Evolutionary conservation across 495 filamentous ascomycete species (phyloP).

Genomic region (Chlorociboria aeruginascens): DNA sequence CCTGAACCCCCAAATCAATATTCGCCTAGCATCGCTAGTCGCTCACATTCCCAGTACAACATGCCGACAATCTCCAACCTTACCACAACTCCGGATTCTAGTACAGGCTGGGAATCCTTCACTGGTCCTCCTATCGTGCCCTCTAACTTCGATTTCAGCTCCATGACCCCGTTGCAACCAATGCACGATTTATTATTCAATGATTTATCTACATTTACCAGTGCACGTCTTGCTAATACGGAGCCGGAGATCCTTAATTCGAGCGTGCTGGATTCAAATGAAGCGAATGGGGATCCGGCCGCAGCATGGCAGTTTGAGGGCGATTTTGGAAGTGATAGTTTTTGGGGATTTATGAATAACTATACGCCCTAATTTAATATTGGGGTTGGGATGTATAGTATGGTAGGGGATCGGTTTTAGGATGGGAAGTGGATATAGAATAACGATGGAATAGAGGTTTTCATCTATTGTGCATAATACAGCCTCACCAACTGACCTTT

Average conservation of each 20-base stretch:
- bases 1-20: not conserved
- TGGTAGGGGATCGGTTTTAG: not conserved
- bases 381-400: not conserved
- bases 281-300: constrained; percentile 5
- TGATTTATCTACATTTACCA: constrained; percentile 28
- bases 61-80: constrained; percentile 12
- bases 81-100: constrained; percentile 1
- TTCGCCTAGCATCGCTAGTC: not conserved
- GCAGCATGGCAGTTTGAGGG: constrained; percentile 32
- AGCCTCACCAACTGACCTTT: no score
- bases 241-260: not conserved
- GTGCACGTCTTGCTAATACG: not conserved
- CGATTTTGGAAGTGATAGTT: constrained; percentile 38
- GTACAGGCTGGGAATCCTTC: constrained; percentile 8
- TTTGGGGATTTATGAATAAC: constrained; percentile 41
- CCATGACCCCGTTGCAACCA: constrained; percentile 39
- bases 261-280: not conserved
- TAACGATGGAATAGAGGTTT: not conserved
- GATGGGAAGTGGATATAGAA: not conserved
- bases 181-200: constrained; percentile 41
- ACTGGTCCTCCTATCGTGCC: constrained; percentile 6
- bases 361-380: constrained; percentile 20
- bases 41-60: constrained; percentile 3
- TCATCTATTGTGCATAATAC: no score
- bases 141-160: constrained; percentile 31